Evolutionary conservation across 306 rosid genomes (phyloP).

Genomic region (Begonia loranthoides): DNA sequence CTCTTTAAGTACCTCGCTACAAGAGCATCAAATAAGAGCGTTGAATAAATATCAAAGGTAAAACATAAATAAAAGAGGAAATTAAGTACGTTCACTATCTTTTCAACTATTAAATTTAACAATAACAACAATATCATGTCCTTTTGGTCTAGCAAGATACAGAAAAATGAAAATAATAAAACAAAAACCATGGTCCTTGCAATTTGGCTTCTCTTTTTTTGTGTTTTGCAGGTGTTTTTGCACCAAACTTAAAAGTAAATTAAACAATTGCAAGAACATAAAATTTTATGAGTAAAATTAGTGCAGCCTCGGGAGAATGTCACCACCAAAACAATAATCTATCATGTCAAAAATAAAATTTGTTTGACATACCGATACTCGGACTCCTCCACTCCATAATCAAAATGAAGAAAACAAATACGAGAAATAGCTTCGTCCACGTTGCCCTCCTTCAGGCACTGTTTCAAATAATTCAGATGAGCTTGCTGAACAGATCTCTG

Average conservation of each 20-base stretch:
- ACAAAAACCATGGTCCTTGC: neutral
- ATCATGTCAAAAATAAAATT: neutral
- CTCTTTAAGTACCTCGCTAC: slow-evolving; percentile 78
- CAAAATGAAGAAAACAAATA: slow-evolving; percentile 60
- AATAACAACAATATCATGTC: neutral
- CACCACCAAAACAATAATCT: neutral
- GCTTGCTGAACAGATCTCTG: slow-evolving; percentile 53
- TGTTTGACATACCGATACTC: slow-evolving; percentile 67
- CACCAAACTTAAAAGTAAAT: no score
- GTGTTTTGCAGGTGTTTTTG: neutral
- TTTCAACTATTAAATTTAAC: neutral
- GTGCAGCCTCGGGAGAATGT: neutral
- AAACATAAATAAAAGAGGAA: slow-evolving; percentile 7
- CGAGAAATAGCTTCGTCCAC: slow-evolving; percentile 41
- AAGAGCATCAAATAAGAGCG: slow-evolving; percentile 18
- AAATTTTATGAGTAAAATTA: neutral
- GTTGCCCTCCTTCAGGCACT: slow-evolving; percentile 36
- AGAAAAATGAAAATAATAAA: neutral
- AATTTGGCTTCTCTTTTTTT: neutral
- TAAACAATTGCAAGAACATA: no score
- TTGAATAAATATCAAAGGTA: slow-evolving; percentile 17
- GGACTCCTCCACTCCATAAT: slow-evolving; percentile 49
- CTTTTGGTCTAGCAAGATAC: neutral
- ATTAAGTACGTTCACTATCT: slow-evolving; percentile 5
- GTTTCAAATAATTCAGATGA: slow-evolving; percentile 62